A percentile compares a stretch with the other conserved stretches of the same genome.
Evolutionary conservation across 768 basidiomycete species (phyloP).

Genomic region (Termitomyces bulborhizus): DNA sequence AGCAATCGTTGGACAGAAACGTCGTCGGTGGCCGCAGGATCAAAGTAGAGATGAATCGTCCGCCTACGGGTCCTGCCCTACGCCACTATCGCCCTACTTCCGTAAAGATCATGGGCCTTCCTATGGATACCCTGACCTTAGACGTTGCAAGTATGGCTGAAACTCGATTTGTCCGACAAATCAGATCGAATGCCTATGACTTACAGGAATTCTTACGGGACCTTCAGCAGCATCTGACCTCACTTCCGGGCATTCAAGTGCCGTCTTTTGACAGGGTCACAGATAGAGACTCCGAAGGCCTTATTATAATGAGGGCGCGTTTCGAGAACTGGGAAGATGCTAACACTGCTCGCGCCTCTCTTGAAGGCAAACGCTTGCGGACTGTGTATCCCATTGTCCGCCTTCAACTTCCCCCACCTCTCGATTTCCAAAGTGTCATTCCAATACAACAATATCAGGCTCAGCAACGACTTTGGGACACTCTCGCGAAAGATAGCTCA

Average conservation of each 20-base stretch:
- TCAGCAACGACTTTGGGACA: conserved; percentile 44
- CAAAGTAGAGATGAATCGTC: conserved; percentile 37
- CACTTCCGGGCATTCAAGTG: conserved; percentile 13
- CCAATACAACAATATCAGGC: conserved; percentile 43
- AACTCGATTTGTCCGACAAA: conserved; percentile 12
- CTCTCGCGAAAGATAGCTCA: conserved; percentile 30
- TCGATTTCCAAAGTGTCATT: conserved; percentile 45
- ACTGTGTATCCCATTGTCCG: conserved; percentile 27
- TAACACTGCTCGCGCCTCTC: conserved; percentile 27
- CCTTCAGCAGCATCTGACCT: conserved; percentile 20
- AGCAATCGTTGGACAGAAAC: conserved; percentile 27
- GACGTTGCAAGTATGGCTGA: conserved; percentile 26
- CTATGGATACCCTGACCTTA: conserved; percentile 17
- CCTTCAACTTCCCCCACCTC: conserved; percentile 39
- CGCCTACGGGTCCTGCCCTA: conserved; percentile 24
- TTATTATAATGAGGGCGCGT: conserved; percentile 30
- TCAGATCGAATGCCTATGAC: conserved; percentile 18
- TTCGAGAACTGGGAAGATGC: conserved; percentile 48
- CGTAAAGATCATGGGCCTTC: conserved; percentile 39
- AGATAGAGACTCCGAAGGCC: conserved; percentile 21
- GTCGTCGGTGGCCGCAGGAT: conserved; percentile 37
- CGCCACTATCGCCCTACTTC: conserved; percentile 23
- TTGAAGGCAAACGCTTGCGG: conserved; percentile 25
- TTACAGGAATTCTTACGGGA: conserved; percentile 14
- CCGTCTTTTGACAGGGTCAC: conserved; percentile 21